These are phyloP conservation scores for Cotoneaster glaucophyllus DNA, from an alignment of 306 rosid genomes.

Conservation along the genomic window DNA sequence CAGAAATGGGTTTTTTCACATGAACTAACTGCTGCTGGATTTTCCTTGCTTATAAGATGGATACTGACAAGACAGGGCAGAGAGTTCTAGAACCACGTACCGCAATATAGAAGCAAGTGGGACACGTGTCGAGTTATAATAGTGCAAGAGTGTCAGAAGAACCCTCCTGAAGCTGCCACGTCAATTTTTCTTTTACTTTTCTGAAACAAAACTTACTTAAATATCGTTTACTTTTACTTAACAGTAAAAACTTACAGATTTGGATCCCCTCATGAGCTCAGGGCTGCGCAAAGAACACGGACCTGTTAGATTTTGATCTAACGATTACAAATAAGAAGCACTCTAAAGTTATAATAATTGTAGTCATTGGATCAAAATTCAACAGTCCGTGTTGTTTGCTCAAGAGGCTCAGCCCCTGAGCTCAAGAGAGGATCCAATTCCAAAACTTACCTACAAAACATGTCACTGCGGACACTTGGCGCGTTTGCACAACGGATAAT, in stretches of 20 bases:
- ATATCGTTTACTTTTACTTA: background rate
- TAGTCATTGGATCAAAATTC: too few relatives aligned
- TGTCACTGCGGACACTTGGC: background rate
- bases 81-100: slow-evolving; percentile 27
- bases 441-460: background rate
- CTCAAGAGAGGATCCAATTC: too few relatives aligned
- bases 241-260: background rate
- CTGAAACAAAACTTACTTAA: background rate
- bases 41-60: background rate
- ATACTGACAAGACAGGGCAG: background rate
- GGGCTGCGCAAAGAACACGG: too few relatives aligned
- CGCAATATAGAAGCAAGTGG: background rate
- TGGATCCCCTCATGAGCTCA: too few relatives aligned
- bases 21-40: background rate
- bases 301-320: too few relatives aligned
- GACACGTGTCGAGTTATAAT: slow-evolving; percentile 1
- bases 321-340: too few relatives aligned
- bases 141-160: slow-evolving; percentile 3
- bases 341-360: too few relatives aligned
- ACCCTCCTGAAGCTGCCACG: slow-evolving; percentile 23
- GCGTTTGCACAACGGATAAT: too few relatives aligned
- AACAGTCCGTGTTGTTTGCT: too few relatives aligned
- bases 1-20: background rate
- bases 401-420: too few relatives aligned
- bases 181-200: background rate